A percentile compares a stretch with the other conserved stretches of the same genome.
These are phyloP conservation scores for Bolboschoenus planiculmis DNA, from an alignment of 176 grass and related monocot species.

Conservation along the genomic window DNA sequence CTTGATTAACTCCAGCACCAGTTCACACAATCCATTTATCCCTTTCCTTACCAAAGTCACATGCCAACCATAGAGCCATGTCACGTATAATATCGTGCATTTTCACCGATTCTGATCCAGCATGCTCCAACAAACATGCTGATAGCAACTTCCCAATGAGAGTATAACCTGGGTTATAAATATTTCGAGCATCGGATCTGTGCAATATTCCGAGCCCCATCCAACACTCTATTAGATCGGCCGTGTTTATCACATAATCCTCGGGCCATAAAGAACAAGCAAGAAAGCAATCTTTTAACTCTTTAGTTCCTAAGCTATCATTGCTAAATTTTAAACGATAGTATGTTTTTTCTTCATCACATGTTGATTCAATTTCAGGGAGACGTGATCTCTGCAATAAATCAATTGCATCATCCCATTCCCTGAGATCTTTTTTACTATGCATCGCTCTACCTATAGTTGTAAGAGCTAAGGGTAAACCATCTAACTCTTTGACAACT, in stretches of 20 bases:
- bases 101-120: neutral
- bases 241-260: neutral
- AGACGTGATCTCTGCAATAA: neutral
- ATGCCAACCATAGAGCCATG: conserved; percentile 24
- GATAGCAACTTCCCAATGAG: conserved; percentile 1
- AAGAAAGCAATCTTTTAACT: conserved; percentile 10
- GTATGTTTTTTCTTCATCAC: neutral
- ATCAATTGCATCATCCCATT: conserved; percentile 1
- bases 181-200: neutral
- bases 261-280: conserved; percentile 20
- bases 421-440: neutral
- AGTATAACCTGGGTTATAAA: neutral
- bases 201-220: conserved; percentile 27
- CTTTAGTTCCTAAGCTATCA: conserved; percentile 8
- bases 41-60: neutral
- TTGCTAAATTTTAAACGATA: conserved; percentile 22
- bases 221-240: conserved; percentile 25
- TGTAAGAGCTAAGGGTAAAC: conserved; percentile 34
- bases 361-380: neutral
- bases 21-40: conserved; percentile 14
- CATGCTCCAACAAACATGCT: neutral
- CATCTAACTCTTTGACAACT: neutral
- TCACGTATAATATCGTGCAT: conserved; percentile 25
- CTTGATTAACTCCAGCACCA: neutral
- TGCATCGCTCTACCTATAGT: conserved; percentile 16